Evolutionary conservation across 2,329 filamentous ascomycete species (phyloP).

Genomic region (Sarocladium kiliense): DNA sequence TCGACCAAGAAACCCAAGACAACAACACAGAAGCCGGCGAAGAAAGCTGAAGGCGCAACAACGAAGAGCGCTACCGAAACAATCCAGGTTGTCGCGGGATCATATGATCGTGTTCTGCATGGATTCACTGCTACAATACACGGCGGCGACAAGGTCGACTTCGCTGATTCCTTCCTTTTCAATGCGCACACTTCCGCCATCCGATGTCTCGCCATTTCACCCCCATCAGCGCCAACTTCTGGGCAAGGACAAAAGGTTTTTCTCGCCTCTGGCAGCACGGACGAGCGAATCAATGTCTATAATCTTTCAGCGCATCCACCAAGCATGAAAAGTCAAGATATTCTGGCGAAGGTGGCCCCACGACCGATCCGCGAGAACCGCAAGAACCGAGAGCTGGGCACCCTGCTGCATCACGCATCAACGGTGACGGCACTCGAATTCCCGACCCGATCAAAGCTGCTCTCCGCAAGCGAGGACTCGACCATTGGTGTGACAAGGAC

Average conservation of each 20-base stretch:
- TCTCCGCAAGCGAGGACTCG: conserved; percentile 86
- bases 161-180: conserved; percentile 93
- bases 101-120: conserved; percentile 90
- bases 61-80: conserved; percentile 36
- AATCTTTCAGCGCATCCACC: conserved; percentile 70
- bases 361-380: conserved; percentile 77
- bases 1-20: conserved; percentile 28
- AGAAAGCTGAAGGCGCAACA: conserved; percentile 17
- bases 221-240: conserved; percentile 56
- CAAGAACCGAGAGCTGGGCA: conserved; percentile 82
- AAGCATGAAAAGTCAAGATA: conserved; percentile 48
- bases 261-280: conserved; percentile 85
- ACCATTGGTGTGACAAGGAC: conserved; percentile 83
- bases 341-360: conserved; percentile 62
- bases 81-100: conserved; percentile 88
- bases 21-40: conserved; percentile 9
- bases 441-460: conserved; percentile 78
- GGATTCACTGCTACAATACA: conserved; percentile 73
- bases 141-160: conserved; percentile 46
- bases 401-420: conserved; percentile 79
- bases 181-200: conserved; percentile 88
- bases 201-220: conserved; percentile 81
- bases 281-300: conserved; percentile 94
- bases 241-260: conserved; percentile 75
- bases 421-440: conserved; percentile 77